Conservation (phyloP, 2,329 filamentous ascomycete species). For the Xylaria hypoxylon region DNA sequence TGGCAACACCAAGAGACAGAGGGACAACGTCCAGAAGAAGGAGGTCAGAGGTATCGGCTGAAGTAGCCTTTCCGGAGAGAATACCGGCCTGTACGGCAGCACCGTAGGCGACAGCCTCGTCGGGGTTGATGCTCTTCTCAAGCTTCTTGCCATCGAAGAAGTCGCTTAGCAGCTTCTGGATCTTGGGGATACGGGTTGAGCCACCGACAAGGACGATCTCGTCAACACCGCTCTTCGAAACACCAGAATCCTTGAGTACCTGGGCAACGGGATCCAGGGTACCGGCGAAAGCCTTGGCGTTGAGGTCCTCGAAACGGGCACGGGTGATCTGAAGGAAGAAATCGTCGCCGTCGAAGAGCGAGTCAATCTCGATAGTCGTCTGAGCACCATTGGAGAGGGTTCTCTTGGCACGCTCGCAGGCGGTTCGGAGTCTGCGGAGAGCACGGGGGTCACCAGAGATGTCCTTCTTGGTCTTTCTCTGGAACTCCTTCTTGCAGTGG, state of each 20-base stretch:
- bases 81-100: slow-evolving; percentile 99
- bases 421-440: slow-evolving; percentile 93
- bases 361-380: slow-evolving; percentile 98
- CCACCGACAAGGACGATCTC: slow-evolving; percentile 99
- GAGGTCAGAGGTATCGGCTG: slow-evolving; percentile 92
- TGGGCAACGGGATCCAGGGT: slow-evolving; percentile 96
- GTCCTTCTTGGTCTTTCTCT: slow-evolving; percentile 77
- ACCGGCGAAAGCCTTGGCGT: slow-evolving; percentile 92
- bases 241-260: slow-evolving; percentile 90
- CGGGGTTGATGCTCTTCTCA: slow-evolving; percentile 99
- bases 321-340: slow-evolving; percentile 98
- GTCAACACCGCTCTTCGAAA: slow-evolving; percentile 92
- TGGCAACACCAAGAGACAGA: slow-evolving; percentile 96
- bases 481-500: slow-evolving; percentile 97
- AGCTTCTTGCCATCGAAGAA: slow-evolving; percentile 99
- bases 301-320: slow-evolving; percentile 98
- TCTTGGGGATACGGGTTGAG: slow-evolving; percentile 97
- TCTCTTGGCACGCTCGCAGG: slow-evolving; percentile 99
- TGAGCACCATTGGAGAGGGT: slow-evolving; percentile 97
- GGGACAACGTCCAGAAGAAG: slow-evolving; percentile 96
- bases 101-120: slow-evolving; percentile 99
- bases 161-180: slow-evolving; percentile 99
- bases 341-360: slow-evolving; percentile 97
- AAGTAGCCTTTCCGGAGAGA: slow-evolving; percentile 96
- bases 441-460: slow-evolving; percentile 78